A percentile compares a stretch with the other conserved stretches of the same genome.
phyloP scores from a whole-genome alignment of 2,329 filamentous ascomycete species.

The Cryphonectria radicalis region DNA sequence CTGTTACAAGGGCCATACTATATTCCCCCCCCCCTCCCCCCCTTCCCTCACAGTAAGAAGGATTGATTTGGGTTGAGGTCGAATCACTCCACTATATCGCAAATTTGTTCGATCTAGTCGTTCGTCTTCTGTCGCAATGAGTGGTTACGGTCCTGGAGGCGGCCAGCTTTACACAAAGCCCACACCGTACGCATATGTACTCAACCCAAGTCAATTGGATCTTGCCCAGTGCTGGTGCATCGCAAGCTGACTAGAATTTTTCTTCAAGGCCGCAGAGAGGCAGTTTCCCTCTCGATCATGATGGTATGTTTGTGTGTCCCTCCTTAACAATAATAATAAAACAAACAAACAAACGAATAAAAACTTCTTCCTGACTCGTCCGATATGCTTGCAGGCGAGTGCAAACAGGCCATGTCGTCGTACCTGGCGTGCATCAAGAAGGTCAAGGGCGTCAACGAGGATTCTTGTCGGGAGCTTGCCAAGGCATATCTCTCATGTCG shows the following conservation, averaged over 20 bases:
- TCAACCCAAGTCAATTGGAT: neutral
- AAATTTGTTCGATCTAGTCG: neutral
- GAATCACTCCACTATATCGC: neutral
- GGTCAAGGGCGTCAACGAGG: slow-evolving; percentile 81
- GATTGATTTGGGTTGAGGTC: neutral
- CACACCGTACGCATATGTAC: slow-evolving; percentile 35
- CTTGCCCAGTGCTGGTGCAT: neutral
- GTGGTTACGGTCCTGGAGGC: slow-evolving; percentile 40
- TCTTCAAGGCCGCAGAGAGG: slow-evolving; percentile 77
- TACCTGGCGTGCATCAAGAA: slow-evolving; percentile 90
- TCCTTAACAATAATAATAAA: no score
- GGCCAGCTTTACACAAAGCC: slow-evolving; percentile 39
- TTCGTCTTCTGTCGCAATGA: slow-evolving; percentile 33
- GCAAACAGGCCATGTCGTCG: slow-evolving; percentile 82
- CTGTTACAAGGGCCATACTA: neutral
- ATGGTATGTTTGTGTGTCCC: slow-evolving; percentile 53
- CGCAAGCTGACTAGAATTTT: slow-evolving; percentile 10
- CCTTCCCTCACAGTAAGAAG: neutral
- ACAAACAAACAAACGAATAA: no score
- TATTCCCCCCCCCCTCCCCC: neutral
- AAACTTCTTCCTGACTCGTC: no score
- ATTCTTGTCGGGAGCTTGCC: slow-evolving; percentile 81
- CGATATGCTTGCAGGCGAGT: slow-evolving; percentile 69
- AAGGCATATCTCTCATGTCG: slow-evolving; percentile 89
- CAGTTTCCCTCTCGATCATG: slow-evolving; percentile 95